Percentiles rank a stretch among this genome's conserved stretches.
These are phyloP conservation scores for Pyracantha coccinea DNA, from an alignment of 331 rosid genomes.

Conservation along the genomic window DNA sequence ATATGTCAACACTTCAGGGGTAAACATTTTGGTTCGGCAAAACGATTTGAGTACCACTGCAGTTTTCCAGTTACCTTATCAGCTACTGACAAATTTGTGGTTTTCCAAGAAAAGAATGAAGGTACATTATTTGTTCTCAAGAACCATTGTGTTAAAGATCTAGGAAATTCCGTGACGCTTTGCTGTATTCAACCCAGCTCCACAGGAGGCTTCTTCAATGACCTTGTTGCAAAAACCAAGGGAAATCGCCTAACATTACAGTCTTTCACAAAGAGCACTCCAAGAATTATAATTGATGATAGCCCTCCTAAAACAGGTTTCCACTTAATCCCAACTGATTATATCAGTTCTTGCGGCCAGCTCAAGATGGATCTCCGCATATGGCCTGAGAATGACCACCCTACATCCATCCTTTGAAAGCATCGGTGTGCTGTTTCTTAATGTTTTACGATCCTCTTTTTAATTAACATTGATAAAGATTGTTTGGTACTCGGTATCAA, in stretches of 20 bases:
- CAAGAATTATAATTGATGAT: no score
- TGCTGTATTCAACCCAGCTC: slow-evolving; percentile 41
- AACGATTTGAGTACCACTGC: background rate
- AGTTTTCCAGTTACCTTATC: background rate
- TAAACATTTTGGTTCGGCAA: no score
- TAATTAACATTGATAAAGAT: background rate
- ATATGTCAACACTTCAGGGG: background rate
- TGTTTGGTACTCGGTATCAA: background rate
- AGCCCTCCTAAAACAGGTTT: slow-evolving; percentile 15
- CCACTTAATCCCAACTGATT: slow-evolving; percentile 40
- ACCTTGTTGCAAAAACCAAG: slow-evolving; percentile 29
- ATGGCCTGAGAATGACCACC: slow-evolving; percentile 1
- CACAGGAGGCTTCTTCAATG: slow-evolving; percentile 26
- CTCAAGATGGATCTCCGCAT: slow-evolving; percentile 40
- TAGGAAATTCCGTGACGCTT: slow-evolving; percentile 38
- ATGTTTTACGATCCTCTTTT: no score
- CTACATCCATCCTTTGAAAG: no score
- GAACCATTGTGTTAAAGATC: slow-evolving; percentile 4
- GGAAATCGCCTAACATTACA: slow-evolving; percentile 25
- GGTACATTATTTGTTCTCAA: slow-evolving; percentile 40
- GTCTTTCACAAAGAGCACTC: slow-evolving; percentile 24
- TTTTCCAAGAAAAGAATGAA: slow-evolving; percentile 14
- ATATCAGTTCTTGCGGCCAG: slow-evolving; percentile 13
- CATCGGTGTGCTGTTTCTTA: no score
- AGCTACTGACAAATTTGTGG: background rate